A percentile compares a stretch with the other conserved stretches of the same genome.
These are phyloP conservation scores for Closterium sp. DNA, from an alignment of 139 green algal species.

Conservation along the genomic window DNA sequence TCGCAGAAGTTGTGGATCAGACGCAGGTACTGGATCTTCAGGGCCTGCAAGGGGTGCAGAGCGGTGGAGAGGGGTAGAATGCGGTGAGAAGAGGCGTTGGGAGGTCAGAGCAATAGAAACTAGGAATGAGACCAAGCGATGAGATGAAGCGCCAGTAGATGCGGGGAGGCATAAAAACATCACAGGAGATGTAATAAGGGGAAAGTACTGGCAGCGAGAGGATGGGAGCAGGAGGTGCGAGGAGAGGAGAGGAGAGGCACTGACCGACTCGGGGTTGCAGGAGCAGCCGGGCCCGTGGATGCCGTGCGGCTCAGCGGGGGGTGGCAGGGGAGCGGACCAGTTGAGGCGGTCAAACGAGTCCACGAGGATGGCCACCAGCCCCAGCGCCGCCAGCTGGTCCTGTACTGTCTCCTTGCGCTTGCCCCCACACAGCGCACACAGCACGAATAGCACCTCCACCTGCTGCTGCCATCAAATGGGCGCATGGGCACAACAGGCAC, in stretches of 20 bases:
- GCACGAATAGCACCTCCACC: slow-evolving; percentile 53
- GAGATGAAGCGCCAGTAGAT: not conserved
- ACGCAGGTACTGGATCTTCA: slow-evolving; percentile 58
- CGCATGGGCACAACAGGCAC: no score
- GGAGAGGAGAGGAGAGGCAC: not conserved
- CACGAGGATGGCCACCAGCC: slow-evolving; percentile 25
- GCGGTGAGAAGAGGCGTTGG: not conserved
- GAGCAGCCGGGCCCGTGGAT: slow-evolving; percentile 52
- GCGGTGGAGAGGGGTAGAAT: not conserved
- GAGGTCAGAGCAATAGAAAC: not conserved
- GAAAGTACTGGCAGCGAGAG: no score
- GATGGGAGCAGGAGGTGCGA: no score
- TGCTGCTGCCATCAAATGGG: slow-evolving; percentile 29
- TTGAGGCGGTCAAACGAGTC: slow-evolving; percentile 9
- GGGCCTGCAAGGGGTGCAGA: slow-evolving; percentile 16
- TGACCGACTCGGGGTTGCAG: slow-evolving; percentile 53
- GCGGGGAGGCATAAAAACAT: no score
- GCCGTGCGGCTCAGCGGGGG: slow-evolving; percentile 39
- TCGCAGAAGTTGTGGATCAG: slow-evolving; percentile 59
- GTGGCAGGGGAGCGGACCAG: slow-evolving; percentile 25
- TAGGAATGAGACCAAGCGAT: not conserved
- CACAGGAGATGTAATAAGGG: no score
- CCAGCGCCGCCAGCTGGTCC: slow-evolving; percentile 48
- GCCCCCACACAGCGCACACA: slow-evolving; percentile 42
- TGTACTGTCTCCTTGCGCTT: slow-evolving; percentile 45